Evolutionary conservation across 2,329 filamentous ascomycete species (phyloP).

Genomic region (Trichoderma sp.): DNA sequence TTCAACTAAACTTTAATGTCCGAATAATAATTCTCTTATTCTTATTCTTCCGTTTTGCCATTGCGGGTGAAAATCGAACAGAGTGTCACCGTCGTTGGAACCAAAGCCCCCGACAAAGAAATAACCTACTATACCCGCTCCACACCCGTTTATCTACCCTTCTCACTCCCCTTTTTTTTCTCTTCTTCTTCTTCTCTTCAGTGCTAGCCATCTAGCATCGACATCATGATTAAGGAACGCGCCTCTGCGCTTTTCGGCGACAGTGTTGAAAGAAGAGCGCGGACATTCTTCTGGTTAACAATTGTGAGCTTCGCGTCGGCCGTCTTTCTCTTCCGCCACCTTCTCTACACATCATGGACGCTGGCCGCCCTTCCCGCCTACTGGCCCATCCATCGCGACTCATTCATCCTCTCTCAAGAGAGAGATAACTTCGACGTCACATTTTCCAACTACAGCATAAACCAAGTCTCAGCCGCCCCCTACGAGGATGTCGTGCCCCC

Average conservation of each 20-base stretch:
- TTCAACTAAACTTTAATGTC: constrained; percentile 12
- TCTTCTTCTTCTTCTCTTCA: not conserved
- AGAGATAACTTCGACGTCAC: constrained; percentile 41
- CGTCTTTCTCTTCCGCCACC: constrained; percentile 31
- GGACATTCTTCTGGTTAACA: constrained; percentile 22
- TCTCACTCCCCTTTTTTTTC: not conserved
- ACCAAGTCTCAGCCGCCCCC: constrained; percentile 38
- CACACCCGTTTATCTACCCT: not conserved
- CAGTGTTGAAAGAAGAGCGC: constrained; percentile 1
- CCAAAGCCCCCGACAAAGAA: not conserved
- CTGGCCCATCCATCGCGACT: constrained; percentile 35
- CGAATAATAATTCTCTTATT: not conserved
- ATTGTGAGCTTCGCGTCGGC: constrained; percentile 25
- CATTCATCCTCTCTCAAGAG: constrained; percentile 38
- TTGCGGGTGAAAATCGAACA: not conserved
- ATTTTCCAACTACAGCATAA: constrained; percentile 40
- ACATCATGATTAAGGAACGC: constrained; percentile 13
- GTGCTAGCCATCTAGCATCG: not conserved
- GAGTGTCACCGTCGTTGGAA: not conserved
- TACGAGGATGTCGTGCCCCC: constrained; percentile 41
- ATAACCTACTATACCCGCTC: not conserved
- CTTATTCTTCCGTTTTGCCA: not conserved
- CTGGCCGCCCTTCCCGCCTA: constrained; percentile 37
- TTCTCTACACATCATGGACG: constrained; percentile 37
- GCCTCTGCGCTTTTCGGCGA: not conserved